These are phyloP conservation scores for Vigna unguiculata DNA, from an alignment of 306 rosid genomes.

Conservation along the genomic window DNA sequence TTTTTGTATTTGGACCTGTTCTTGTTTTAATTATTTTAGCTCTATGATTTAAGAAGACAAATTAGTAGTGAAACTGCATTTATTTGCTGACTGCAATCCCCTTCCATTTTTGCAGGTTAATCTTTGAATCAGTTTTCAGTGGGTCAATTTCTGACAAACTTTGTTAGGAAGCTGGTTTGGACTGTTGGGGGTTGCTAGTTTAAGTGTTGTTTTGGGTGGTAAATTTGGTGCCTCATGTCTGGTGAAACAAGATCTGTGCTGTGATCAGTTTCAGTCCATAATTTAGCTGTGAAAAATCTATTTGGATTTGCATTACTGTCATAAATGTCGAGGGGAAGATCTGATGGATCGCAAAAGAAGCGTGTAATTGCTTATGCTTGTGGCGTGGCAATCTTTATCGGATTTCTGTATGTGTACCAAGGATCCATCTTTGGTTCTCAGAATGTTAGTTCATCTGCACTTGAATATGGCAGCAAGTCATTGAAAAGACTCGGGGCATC, in stretches of 20 bases:
- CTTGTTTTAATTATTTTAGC: slow-evolving; percentile 16
- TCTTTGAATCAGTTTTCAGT: slow-evolving; percentile 18
- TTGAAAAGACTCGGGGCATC: slow-evolving; percentile 53
- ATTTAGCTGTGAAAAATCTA: slow-evolving; percentile 16
- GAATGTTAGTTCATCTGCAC: slow-evolving; percentile 43
- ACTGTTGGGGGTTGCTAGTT: slow-evolving; percentile 24
- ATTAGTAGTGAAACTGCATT: background rate
- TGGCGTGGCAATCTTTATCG: slow-evolving; percentile 44
- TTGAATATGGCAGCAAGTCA: slow-evolving; percentile 52
- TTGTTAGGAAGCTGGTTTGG: slow-evolving; percentile 19
- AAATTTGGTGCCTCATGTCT: slow-evolving; percentile 42
- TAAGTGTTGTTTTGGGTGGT: slow-evolving; percentile 31
- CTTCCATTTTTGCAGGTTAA: slow-evolving; percentile 43
- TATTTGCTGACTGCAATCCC: slow-evolving; percentile 24
- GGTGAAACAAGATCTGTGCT: slow-evolving; percentile 40
- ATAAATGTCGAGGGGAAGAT: slow-evolving; percentile 58
- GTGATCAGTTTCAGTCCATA: slow-evolving; percentile 35
- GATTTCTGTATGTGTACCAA: slow-evolving; percentile 45
- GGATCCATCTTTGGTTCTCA: slow-evolving; percentile 51
- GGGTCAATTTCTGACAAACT: slow-evolving; percentile 17
- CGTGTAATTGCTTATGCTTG: slow-evolving; percentile 51
- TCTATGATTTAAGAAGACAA: slow-evolving; percentile 10
- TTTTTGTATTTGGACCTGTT: slow-evolving; percentile 11
- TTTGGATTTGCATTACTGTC: slow-evolving; percentile 25
- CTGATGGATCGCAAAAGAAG: slow-evolving; percentile 57